phyloP scores from a whole-genome alignment of 495 filamentous ascomycete species.

The Talaromyces wortmannii region DNA sequence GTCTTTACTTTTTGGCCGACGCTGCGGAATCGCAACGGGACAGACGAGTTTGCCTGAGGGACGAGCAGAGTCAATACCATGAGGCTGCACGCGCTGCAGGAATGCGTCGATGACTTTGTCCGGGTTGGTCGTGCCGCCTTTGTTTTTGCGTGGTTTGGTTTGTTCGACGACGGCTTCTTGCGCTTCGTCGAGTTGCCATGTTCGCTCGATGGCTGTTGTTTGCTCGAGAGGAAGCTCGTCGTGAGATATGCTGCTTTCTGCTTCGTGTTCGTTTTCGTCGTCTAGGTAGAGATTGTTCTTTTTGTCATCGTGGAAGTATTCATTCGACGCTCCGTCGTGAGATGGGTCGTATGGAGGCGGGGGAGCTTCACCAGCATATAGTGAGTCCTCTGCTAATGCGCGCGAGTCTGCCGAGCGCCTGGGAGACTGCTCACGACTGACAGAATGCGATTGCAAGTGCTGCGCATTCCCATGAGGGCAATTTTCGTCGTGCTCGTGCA shows the following conservation, averaged over 20 bases:
- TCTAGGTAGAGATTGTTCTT: not conserved
- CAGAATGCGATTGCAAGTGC: not conserved
- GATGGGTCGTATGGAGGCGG: not conserved
- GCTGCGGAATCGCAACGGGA: conserved; percentile 28
- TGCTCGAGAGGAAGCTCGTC: not conserved
- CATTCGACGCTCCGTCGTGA: not conserved
- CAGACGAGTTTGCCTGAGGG: conserved; percentile 28
- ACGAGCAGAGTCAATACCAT: not conserved
- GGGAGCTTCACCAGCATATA: not conserved
- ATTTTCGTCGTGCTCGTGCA: conserved; percentile 6
- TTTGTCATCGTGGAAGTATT: not conserved
- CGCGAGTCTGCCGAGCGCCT: too few relatives aligned
- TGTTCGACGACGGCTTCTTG: conserved; percentile 12
- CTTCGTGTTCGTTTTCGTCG: conserved; percentile 3
- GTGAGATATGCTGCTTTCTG: not conserved
- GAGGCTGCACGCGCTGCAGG: conserved; percentile 10
- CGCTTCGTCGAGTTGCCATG: conserved; percentile 42
- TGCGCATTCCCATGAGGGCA: not conserved
- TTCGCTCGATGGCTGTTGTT: not conserved
- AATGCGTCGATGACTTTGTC: conserved; percentile 16
- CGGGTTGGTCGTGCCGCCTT: conserved; percentile 5
- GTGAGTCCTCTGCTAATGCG: too few relatives aligned
- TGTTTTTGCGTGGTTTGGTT: conserved; percentile 5
- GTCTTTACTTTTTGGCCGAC: conserved; percentile 19
- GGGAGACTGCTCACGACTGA: conserved; percentile 16